Evolutionary conservation across 108 stramenopile species (phyloP), one percentile per base, ranked within the genome.

Genomic region (Skeletonema menzelii): DNA sequence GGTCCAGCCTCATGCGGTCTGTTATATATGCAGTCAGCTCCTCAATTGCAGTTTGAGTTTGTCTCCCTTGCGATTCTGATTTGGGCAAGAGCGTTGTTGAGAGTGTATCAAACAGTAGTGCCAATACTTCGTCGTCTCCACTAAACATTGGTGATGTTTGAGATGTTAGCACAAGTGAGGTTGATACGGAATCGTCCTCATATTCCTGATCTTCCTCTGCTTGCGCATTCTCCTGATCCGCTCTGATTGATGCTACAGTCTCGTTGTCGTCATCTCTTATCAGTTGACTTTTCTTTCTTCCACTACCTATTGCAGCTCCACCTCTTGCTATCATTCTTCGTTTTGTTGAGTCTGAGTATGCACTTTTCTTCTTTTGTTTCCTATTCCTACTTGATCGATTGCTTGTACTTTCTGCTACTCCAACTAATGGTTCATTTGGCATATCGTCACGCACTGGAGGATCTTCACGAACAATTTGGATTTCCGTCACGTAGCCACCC

Each of bases 71-170:
- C 8, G 34, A 37, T 22, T 70, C 69, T 47, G 69, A 70, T 59
- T 70, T 70, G 40, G 46, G 38, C 5, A 40, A 46, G 0, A 70
- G 57, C 20, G 69, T 70, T 2, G 69, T 44, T 31, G 69, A 70
- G 4, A 70, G 59, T 6, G 59, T 70, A 40, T 58, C 69, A 22
- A 70, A 38, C 15, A 70, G 40, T 40, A 70, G 59, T 46, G 34
- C 27, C 46, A 70, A 15, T 5, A 70, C 69, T 70, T 70, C 69
- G 22, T 70, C 69, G 42, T 70, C 69, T 27, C 69, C 69, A 17
- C 32, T 56, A 22, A 59, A 70, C n/a, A 70, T 60, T 13, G 69
- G 69, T 14, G 69, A 70, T 30, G 69, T 42, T 61, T 61, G 35
- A 13, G 69, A 70, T 27, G 69, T 60, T 28, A 70, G 26, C 11